These are phyloP conservation scores for Nothomitra cinnamomea DNA, from an alignment of 2,329 filamentous ascomycete genomes.

Conservation along the genomic window DNA sequence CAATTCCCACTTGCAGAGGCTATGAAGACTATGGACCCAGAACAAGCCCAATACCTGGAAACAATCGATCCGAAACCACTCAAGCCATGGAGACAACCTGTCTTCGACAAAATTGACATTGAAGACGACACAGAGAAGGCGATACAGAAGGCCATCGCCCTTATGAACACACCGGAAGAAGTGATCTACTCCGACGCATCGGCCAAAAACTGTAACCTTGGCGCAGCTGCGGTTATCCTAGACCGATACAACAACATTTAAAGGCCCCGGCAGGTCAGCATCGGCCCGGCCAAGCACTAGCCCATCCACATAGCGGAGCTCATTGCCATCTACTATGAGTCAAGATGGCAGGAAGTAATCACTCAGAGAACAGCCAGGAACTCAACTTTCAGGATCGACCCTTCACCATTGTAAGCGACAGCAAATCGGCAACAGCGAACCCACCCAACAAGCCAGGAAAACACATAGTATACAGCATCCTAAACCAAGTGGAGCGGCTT, in stretches of 20 bases:
- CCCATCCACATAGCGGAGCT: conserved; percentile 13
- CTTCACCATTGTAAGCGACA: conserved; percentile 7
- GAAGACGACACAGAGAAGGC: background rate
- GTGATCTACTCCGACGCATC: background rate
- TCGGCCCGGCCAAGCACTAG: conserved; percentile 9
- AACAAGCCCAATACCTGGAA: background rate
- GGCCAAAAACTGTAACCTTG: background rate
- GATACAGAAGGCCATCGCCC: background rate
- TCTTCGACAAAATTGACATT: background rate
- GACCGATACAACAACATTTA: background rate
- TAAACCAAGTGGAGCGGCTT: background rate
- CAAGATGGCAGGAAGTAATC: conserved; percentile 5
- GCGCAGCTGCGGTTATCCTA: background rate
- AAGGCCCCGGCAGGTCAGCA: background rate
- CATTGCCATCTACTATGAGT: conserved; percentile 13
- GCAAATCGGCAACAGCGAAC: conserved; percentile 7
- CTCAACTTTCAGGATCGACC: too few species aligned
- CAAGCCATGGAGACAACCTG: background rate
- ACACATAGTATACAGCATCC: background rate
- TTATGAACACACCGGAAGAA: too few species aligned
- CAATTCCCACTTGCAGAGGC: background rate
- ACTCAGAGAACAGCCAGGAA: conserved; percentile 3
- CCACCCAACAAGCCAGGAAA: conserved; percentile 7
- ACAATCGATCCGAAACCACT: background rate
- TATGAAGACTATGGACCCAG: background rate